Conservation (phyloP, 1,284 basidiomycete species). For the Waitea zeae region DNA sequence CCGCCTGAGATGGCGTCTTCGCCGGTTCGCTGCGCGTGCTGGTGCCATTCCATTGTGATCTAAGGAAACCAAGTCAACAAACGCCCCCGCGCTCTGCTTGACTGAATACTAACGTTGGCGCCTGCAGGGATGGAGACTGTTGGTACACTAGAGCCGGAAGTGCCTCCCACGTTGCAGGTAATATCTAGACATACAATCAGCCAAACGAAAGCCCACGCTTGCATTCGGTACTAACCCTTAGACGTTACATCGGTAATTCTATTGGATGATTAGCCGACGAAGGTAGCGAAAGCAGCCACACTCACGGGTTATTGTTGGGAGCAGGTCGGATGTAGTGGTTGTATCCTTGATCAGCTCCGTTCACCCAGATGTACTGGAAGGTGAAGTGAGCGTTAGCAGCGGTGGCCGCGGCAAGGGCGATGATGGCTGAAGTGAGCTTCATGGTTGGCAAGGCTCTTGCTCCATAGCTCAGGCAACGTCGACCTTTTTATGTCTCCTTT, state of each 20-base stretch:
- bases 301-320: too few species aligned
- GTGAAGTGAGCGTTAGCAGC: slow-evolving; percentile 28
- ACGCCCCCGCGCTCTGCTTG: too few species aligned
- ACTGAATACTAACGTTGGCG: slow-evolving; percentile 14
- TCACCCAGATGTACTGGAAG: slow-evolving; percentile 31
- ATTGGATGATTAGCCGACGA: too few species aligned
- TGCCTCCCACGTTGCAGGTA: slow-evolving; percentile 31
- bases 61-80: slow-evolving; percentile 5
- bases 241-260: slow-evolving; percentile 32
- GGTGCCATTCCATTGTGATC: slow-evolving; percentile 26
- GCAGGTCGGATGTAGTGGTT: too few species aligned
- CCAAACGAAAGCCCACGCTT: too few species aligned
- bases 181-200: too few species aligned
- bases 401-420: slow-evolving; percentile 17
- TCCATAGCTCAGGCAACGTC: background rate
- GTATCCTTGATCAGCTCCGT: slow-evolving; percentile 22
- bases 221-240: too few species aligned
- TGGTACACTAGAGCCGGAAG: slow-evolving; percentile 19
- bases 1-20: slow-evolving; percentile 33
- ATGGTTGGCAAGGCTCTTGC: slow-evolving; percentile 7
- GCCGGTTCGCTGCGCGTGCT: slow-evolving; percentile 30
- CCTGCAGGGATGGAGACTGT: slow-evolving; percentile 25
- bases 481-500: slow-evolving; percentile 4
- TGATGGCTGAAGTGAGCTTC: slow-evolving; percentile 14
- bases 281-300: too few species aligned